Conservation (phyloP, 257 asterid genomes). For the Ligustrum vulgare region DNA sequence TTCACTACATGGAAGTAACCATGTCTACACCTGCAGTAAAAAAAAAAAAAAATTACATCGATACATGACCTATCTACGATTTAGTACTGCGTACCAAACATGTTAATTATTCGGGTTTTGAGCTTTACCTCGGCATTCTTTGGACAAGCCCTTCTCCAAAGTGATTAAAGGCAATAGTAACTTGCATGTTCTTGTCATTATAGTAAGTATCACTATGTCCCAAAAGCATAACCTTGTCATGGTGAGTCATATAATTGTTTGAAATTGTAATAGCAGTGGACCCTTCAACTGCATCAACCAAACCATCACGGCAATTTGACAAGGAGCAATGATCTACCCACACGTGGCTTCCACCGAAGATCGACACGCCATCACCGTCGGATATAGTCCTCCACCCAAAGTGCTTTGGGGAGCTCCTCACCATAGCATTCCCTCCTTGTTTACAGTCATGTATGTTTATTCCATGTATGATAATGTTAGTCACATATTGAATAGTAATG, state of each 20-base stretch:
- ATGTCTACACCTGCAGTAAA: conserved; percentile 43
- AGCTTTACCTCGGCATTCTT: conserved; percentile 60
- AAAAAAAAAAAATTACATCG: neutral
- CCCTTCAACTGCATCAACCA: conserved; percentile 56
- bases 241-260: conserved; percentile 57
- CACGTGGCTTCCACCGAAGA: conserved; percentile 58
- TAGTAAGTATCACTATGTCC: conserved; percentile 51
- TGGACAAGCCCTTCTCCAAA: conserved; percentile 69
- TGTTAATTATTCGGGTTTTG: neutral
- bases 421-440: conserved; percentile 68
- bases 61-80: neutral
- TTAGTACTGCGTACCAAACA: neutral
- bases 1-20: conserved; percentile 61
- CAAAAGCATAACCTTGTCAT: conserved; percentile 60
- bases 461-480: conserved; percentile 63
- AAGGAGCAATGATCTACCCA: conserved; percentile 74
- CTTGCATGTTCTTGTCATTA: conserved; percentile 58
- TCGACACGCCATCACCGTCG: conserved; percentile 68
- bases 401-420: conserved; percentile 53
- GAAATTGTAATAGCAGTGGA: conserved; percentile 61
- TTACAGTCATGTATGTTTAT: conserved; percentile 59
- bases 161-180: conserved; percentile 64
- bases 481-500: conserved; percentile 60
- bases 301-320: conserved; percentile 56
- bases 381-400: conserved; percentile 61